Base-by-base conservation (phyloP, 805 yeast genomes). In the Lachancea meyersii region DNA sequence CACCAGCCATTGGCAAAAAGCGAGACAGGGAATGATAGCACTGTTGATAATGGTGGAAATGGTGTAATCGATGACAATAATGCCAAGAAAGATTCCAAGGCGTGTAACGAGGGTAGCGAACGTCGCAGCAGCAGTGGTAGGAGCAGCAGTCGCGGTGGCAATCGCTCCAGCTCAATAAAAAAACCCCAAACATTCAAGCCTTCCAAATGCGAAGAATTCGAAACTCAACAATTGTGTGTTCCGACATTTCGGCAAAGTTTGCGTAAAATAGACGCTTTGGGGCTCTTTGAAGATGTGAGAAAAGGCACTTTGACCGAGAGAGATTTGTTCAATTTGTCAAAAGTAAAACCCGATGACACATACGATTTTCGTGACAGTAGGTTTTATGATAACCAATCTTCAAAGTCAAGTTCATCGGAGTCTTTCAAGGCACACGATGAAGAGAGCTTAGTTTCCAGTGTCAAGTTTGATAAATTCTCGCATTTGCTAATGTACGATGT, bases 171-270 rank as follows among this genome's bases (percentile, higher is more conserved):
- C 21, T 34, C 37, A n/a, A 10, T 34, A 28, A 21, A 34, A 22
- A 34, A 22, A 14, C 37, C 28, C 14, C 37, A 34, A 16, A 14
- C 37, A 3, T 34, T 34, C 28, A 34, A 22, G n/a, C 37, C 37
- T 34, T 34, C 37, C 6, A 34, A 34, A 23, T 16, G 28, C 18
- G 35, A 30, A 14, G 39, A 21, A 4, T 40, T 22, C 34, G 43
- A 40, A 16, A 36, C 43, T 7, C 35, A 36, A 14, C 20, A 31
- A 18, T 27, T 45, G 6, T 21, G 37, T 45, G 68, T 74, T 54
- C 79, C 79, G 30, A 73, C 79, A 17, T 64, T 75, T 52, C 48
- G 58, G 36, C 47, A 46, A 16, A 39, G 42, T 23, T 35, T 41
- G 14, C 36, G 40, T 1, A 35, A 46, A 8, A 21, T 49, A 6